Conservation (phyloP, 805 yeast genomes). For the Candida insectalens region DNA sequence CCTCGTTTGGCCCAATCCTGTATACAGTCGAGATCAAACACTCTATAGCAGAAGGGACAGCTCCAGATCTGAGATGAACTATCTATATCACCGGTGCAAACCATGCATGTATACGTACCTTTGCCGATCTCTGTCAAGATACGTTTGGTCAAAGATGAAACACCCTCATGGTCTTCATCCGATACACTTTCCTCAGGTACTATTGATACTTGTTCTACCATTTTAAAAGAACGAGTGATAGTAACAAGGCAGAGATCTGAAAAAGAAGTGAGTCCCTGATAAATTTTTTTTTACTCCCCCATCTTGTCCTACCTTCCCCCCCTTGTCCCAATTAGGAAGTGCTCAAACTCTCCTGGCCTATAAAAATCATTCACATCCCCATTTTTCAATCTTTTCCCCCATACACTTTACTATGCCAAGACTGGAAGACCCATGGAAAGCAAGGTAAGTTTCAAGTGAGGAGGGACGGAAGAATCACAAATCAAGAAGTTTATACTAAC, state of each 20-base stretch:
- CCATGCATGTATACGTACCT: constrained; percentile 74
- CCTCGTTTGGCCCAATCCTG: constrained; percentile 80
- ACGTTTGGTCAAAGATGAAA: constrained; percentile 8
- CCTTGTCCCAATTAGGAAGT: too few species aligned
- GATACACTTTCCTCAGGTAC: background rate
- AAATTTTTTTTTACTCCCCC: background rate
- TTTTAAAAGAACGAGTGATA: background rate
- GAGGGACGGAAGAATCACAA: too few species aligned
- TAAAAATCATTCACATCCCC: too few species aligned
- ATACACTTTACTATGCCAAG: constrained; percentile 19
- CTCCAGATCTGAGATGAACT: constrained; percentile 64
- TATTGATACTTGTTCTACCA: background rate
- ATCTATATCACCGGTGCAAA: constrained; percentile 79
- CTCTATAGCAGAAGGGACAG: constrained; percentile 69
- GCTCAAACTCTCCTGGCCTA: too few species aligned
- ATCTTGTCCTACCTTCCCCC: background rate
- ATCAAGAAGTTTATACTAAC: too few species aligned
- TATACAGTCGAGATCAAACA: constrained; percentile 79
- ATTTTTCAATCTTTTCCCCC: too few species aligned
- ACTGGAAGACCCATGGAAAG: constrained; percentile 36
- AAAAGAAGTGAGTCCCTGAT: background rate
- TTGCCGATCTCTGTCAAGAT: constrained; percentile 49
- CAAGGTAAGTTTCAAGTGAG: constrained; percentile 20
- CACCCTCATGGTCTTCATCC: constrained; percentile 1
- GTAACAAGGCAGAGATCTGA: background rate